These are phyloP conservation scores for Fraxinus excelsior DNA, from an alignment of 257 asterid genomes.

Conservation along the genomic window DNA sequence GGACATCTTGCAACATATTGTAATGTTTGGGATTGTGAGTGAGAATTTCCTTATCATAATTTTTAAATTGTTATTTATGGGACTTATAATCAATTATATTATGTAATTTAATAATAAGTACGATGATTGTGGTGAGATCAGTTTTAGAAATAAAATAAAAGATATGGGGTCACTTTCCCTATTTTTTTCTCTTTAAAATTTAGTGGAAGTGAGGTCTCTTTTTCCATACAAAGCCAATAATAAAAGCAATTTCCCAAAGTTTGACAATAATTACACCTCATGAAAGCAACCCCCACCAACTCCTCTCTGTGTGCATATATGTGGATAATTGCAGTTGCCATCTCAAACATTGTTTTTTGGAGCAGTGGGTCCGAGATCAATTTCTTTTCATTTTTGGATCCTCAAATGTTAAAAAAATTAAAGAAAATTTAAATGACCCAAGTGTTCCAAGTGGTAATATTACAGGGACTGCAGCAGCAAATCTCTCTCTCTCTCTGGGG, in stretches of 20 bases:
- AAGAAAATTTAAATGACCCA: too few species aligned
- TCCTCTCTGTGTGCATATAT: neutral
- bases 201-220: slow-evolving; percentile 47
- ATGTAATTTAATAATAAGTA: neutral
- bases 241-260: slow-evolving; percentile 63
- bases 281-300: slow-evolving; percentile 60
- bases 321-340: too few species aligned
- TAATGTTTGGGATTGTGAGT: neutral
- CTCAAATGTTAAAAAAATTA: neutral
- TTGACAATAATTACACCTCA: slow-evolving; percentile 61
- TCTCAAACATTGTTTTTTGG: neutral
- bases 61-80: neutral
- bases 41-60: neutral
- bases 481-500: too few species aligned
- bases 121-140: slow-evolving; percentile 42
- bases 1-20: neutral
- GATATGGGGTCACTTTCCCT: slow-evolving; percentile 52
- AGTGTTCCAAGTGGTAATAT: too few species aligned
- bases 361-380: neutral
- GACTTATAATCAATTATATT: slow-evolving; percentile 1
- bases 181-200: slow-evolving; percentile 20
- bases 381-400: neutral
- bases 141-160: slow-evolving; percentile 32
- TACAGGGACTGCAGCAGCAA: too few species aligned
- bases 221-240: slow-evolving; percentile 48